phyloP scores from a whole-genome alignment of 495 filamentous ascomycete genomes.

The Thermothielavioides terrestris region DNA sequence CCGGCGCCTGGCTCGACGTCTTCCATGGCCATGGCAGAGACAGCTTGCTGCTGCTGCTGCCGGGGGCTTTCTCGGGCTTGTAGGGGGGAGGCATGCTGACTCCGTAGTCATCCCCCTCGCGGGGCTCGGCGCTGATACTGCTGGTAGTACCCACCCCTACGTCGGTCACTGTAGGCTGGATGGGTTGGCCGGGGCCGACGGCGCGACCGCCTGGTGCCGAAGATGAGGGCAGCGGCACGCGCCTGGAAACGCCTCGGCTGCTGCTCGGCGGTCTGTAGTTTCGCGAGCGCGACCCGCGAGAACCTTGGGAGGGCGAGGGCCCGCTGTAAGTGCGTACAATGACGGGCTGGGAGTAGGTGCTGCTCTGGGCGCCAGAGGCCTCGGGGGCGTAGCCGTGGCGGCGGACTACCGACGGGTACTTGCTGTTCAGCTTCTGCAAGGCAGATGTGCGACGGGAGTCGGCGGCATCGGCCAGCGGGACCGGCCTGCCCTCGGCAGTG shows the following conservation, averaged over 20 bases:
- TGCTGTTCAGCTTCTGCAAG: conserved; percentile 38
- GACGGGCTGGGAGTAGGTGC: conserved; percentile 48
- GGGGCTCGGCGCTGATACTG: not conserved
- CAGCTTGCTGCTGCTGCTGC: conserved; percentile 12
- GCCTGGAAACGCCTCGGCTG: conserved; percentile 21
- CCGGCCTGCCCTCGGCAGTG: conserved; percentile 37
- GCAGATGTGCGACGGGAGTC: conserved; percentile 33
- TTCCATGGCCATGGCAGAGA: conserved; percentile 20
- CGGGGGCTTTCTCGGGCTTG: conserved; percentile 20
- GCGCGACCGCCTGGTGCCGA: conserved; percentile 14
- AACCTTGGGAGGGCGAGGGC: conserved; percentile 20
- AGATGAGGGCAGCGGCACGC: conserved; percentile 17
- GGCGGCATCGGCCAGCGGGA: conserved; percentile 36
- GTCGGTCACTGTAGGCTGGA: conserved; percentile 18
- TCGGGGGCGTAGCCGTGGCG: conserved; percentile 35
- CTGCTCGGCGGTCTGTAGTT: conserved; percentile 19
- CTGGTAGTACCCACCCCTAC: conserved; percentile 14
- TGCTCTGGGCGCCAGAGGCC: conserved; percentile 40
- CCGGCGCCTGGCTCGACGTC: conserved; percentile 11
- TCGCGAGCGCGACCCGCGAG: conserved; percentile 10
- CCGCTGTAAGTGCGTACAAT: conserved; percentile 48
- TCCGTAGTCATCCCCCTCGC: conserved; percentile 3
- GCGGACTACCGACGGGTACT: conserved; percentile 29
- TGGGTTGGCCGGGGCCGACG: conserved; percentile 10
- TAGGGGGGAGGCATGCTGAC: conserved; percentile 25